These are phyloP conservation scores for Gamarada debralockiae DNA, from an alignment of 495 filamentous ascomycete species.

Conservation along the genomic window DNA sequence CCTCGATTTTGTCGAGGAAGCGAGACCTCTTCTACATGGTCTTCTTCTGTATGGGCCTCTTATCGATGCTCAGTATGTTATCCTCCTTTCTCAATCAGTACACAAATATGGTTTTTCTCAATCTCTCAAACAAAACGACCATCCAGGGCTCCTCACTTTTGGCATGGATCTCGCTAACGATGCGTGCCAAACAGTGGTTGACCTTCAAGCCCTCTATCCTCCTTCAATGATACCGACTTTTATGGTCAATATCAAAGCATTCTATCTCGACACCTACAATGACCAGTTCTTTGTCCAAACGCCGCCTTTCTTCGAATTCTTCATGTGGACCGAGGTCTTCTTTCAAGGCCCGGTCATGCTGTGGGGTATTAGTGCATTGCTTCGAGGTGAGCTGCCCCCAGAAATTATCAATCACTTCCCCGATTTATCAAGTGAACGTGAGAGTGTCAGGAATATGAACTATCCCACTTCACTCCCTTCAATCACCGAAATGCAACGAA, in stretches of 20 bases:
- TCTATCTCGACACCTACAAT: conserved; percentile 64
- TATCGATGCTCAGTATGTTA: conserved; percentile 58
- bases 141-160: too few relatives aligned
- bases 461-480: too few relatives aligned
- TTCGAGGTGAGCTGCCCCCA: conserved; percentile 38
- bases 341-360: conserved; percentile 66
- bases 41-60: conserved; percentile 66
- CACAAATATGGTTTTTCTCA: too few relatives aligned
- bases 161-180: too few relatives aligned
- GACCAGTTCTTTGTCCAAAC: conserved; percentile 72
- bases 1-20: conserved; percentile 22
- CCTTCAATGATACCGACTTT: conserved; percentile 44
- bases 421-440: too few relatives aligned
- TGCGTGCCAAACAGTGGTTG: conserved; percentile 53
- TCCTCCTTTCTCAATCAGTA: not conserved
- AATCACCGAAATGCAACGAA: too few relatives aligned
- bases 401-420: too few relatives aligned
- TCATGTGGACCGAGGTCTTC: conserved; percentile 63
- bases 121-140: too few relatives aligned
- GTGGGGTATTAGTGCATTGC: conserved; percentile 55
- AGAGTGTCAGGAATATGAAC: too few relatives aligned
- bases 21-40: conserved; percentile 57
- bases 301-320: conserved; percentile 67
- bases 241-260: conserved; percentile 47
- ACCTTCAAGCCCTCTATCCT: conserved; percentile 65